phyloP scores from a whole-genome alignment of 768 basidiomycete genomes.

The Clathrus columnatus region DNA sequence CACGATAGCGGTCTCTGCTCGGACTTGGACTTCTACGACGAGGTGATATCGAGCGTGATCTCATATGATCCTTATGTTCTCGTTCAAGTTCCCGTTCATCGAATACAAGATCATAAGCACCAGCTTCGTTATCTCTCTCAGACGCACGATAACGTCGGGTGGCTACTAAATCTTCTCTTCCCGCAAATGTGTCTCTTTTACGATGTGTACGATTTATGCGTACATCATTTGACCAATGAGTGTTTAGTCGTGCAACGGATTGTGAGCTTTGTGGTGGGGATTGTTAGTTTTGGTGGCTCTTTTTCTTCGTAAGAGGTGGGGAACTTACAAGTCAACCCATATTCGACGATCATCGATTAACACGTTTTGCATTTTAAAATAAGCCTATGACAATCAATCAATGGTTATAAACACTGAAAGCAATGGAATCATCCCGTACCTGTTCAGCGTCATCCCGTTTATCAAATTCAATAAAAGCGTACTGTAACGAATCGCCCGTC shows the following conservation, averaged over 20 bases:
- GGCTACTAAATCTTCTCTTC: constrained; percentile 65
- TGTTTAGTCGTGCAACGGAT: constrained; percentile 86
- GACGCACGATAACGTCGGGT: constrained; percentile 56
- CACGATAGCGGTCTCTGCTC: constrained; percentile 17
- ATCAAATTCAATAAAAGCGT: constrained; percentile 98
- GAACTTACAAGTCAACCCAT: constrained; percentile 95
- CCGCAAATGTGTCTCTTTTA: constrained; percentile 46
- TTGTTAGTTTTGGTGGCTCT: constrained; percentile 1
- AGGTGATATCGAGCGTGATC: constrained; percentile 19
- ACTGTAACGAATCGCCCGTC: constrained; percentile 94
- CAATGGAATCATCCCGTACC: constrained; percentile 39
- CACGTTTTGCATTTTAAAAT: constrained; percentile 99
- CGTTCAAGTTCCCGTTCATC: constrained; percentile 45
- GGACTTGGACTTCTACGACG: constrained; percentile 16
- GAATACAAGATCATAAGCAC: constrained; percentile 75
- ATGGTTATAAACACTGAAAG: too few relatives aligned
- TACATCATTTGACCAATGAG: constrained; percentile 71
- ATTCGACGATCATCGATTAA: constrained; percentile 95
- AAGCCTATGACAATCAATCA: constrained; percentile 48
- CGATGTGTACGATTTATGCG: constrained; percentile 35
- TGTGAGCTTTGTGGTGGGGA: constrained; percentile 52
- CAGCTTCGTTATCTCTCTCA: constrained; percentile 20
- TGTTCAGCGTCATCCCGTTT: constrained; percentile 89
- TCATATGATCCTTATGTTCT: constrained; percentile 19
- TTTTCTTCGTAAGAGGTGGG: too few relatives aligned